Conservation (phyloP, 2,329 filamentous ascomycete genomes). For the Aspergillus unguis region DNA sequence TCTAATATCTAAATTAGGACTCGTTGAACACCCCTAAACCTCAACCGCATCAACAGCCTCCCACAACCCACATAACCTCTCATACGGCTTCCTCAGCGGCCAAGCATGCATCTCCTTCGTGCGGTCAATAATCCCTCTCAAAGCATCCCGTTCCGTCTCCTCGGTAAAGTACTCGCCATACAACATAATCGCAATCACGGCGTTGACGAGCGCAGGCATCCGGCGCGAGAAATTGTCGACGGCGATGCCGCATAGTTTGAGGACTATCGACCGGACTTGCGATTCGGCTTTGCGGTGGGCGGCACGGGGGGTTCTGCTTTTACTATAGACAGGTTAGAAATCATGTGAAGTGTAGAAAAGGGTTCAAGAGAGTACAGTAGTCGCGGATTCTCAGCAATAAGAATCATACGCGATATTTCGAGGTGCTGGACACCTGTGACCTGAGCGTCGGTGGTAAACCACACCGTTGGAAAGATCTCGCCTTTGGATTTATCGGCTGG, state of each 20-base stretch:
- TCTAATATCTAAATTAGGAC: neutral
- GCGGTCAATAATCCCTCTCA: conserved; percentile 18
- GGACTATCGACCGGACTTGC: conserved; percentile 19
- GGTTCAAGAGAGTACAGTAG: conserved; percentile 10
- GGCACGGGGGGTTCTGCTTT: neutral
- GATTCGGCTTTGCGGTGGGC: conserved; percentile 19
- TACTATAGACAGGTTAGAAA: too few species aligned
- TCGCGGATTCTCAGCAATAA: conserved; percentile 20
- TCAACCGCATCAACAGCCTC: conserved; percentile 49
- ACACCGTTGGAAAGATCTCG: conserved; percentile 22
- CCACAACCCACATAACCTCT: conserved; percentile 16
- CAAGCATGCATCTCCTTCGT: conserved; percentile 24
- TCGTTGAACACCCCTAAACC: neutral
- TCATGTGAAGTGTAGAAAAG: neutral
- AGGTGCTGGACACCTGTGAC: conserved; percentile 23
- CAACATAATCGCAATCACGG: conserved; percentile 19
- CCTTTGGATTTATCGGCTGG: conserved; percentile 18
- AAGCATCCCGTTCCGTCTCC: conserved; percentile 14
- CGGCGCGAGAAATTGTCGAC: conserved; percentile 13
- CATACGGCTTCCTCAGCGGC: conserved; percentile 47
- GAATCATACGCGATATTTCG: conserved; percentile 20
- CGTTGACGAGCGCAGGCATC: conserved; percentile 21
- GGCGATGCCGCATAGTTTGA: conserved; percentile 21
- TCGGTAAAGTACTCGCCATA: conserved; percentile 23
- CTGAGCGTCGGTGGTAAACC: conserved; percentile 21